Percentiles rank a stretch among this genome's conserved stretches.
These are phyloP conservation scores for Salpingoeca rosetta DNA, from an alignment of 78 protist genomes.

Conservation along the genomic window DNA sequence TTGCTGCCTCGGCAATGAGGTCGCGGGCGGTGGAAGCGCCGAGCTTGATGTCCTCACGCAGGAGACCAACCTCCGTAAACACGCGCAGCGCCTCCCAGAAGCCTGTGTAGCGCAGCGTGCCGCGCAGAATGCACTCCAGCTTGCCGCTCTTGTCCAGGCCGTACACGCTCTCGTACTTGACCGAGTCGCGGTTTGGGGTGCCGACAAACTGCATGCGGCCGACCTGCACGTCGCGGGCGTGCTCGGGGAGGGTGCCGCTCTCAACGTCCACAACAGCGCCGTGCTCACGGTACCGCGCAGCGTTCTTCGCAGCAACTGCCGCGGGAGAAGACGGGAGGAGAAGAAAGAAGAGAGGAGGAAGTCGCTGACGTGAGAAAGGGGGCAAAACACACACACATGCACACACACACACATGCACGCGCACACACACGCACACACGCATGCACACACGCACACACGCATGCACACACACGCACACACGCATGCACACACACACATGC, in stretches of 20 bases:
- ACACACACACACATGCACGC: background rate
- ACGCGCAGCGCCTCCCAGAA: background rate
- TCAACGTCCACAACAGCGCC: background rate
- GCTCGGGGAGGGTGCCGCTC: background rate
- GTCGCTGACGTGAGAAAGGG: background rate
- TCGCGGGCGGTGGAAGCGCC: too few species aligned
- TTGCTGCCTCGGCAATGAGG: too few species aligned
- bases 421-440: background rate
- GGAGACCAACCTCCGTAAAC: background rate
- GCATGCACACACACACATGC: background rate
- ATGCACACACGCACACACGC: background rate
- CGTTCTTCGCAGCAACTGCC: background rate
- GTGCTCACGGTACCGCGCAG: background rate
- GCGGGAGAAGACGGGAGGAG: background rate
- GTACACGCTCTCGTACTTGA: slow-evolving; percentile 29
- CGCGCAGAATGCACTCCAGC: slow-evolving; percentile 39
- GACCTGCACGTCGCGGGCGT: background rate
- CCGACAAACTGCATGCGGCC: slow-evolving; percentile 18
- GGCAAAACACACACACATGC: background rate
- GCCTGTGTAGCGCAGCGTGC: slow-evolving; percentile 49
- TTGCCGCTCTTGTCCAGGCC: slow-evolving; percentile 20
- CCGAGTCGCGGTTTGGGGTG: slow-evolving; percentile 53
- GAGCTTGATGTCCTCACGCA: background rate
- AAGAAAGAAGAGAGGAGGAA: too few species aligned
- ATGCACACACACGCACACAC: slow-evolving; percentile 8